Evolutionary conservation across 805 yeast species (phyloP).

Genomic region (Wickerhamomyces strasburgensis): DNA sequence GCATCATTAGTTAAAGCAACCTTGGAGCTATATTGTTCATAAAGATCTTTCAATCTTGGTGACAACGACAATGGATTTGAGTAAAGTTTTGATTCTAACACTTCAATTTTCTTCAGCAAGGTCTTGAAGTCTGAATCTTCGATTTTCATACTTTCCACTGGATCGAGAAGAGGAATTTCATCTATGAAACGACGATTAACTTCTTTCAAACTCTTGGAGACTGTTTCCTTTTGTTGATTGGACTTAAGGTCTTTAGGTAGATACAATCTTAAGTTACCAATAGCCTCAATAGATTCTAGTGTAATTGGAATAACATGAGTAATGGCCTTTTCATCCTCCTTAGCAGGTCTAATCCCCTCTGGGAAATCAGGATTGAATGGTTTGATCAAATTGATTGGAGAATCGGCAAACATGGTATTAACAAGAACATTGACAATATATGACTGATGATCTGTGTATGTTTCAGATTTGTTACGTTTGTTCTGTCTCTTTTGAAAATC

Average conservation of each 20-base stretch:
- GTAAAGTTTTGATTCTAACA: conserved; percentile 67
- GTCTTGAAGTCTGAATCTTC: conserved; percentile 72
- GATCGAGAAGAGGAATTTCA: conserved; percentile 89
- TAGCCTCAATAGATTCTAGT: conserved; percentile 62
- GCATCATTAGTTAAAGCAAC: conserved; percentile 56
- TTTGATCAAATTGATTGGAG: conserved; percentile 79
- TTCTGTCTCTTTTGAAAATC: conserved; percentile 65
- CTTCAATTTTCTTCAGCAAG: conserved; percentile 72
- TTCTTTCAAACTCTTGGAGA: conserved; percentile 70
- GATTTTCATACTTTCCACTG: conserved; percentile 88
- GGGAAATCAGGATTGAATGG: conserved; percentile 75
- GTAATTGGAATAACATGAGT: conserved; percentile 84
- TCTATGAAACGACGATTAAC: conserved; percentile 81
- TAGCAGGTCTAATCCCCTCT: conserved; percentile 84
- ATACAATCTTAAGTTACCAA: conserved; percentile 76
- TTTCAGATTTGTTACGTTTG: conserved; percentile 53
- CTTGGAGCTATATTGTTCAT: conserved; percentile 60
- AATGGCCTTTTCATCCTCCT: conserved; percentile 61
- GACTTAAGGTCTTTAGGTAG: conserved; percentile 74
- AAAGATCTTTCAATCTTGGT: conserved; percentile 55
- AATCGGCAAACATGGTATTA: conserved; percentile 67
- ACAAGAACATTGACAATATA: conserved; percentile 84
- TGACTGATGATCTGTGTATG: conserved; percentile 79
- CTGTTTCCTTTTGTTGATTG: conserved; percentile 52
- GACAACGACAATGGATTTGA: conserved; percentile 66